These are phyloP conservation scores for Geosmithia putterillii DNA, from an alignment of 2,329 filamentous ascomycete species.

Conservation along the genomic window DNA sequence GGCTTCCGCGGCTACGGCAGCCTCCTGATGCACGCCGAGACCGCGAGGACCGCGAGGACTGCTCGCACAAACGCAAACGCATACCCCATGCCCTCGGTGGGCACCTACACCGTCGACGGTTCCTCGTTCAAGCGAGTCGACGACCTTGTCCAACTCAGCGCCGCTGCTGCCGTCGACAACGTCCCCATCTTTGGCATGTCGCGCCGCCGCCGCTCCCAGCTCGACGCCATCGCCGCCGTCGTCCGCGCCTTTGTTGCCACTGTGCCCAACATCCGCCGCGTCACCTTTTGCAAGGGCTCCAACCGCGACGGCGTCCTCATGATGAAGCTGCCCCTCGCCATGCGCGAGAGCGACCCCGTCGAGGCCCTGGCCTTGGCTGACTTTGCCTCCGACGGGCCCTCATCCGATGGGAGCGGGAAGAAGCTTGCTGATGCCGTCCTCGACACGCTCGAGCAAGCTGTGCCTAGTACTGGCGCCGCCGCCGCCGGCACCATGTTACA, in stretches of 20 bases:
- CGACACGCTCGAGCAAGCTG: constrained; percentile 22
- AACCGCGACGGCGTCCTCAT: constrained; percentile 77
- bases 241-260: constrained; percentile 61
- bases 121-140: constrained; percentile 44
- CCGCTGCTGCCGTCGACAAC: constrained; percentile 27
- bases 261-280: constrained; percentile 57
- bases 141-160: constrained; percentile 38
- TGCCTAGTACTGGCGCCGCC: too few relatives aligned
- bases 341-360: constrained; percentile 57
- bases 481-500: too few relatives aligned
- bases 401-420: constrained; percentile 11
- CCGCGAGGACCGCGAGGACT: constrained; percentile 53
- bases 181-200: constrained; percentile 66
- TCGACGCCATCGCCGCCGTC: constrained; percentile 71
- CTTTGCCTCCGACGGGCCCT: not conserved
- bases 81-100: constrained; percentile 79
- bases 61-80: too few relatives aligned
- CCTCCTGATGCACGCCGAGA: constrained; percentile 69
- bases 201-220: constrained; percentile 64
- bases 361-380: constrained; percentile 19
- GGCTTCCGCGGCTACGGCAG: constrained; percentile 88
- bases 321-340: constrained; percentile 46
- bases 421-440: constrained; percentile 23
- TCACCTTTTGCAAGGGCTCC: constrained; percentile 78
- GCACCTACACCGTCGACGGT: constrained; percentile 58